Percentiles rank a stretch among this genome's conserved stretches.
These are phyloP conservation scores for Botrytis squamosa DNA, from an alignment of 2,329 filamentous ascomycete genomes.

Conservation along the genomic window DNA sequence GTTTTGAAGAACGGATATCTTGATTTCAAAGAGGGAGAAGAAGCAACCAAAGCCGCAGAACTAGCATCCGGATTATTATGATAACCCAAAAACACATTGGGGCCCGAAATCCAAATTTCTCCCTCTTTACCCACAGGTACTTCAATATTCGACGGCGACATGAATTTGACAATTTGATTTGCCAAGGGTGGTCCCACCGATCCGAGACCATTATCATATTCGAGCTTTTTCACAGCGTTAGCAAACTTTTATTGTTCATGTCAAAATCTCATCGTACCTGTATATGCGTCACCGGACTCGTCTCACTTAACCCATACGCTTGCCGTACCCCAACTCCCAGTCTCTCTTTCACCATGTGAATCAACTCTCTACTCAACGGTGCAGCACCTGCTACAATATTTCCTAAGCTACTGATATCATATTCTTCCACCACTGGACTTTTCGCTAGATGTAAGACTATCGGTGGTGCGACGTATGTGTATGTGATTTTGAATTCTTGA, in stretches of 20 bases:
- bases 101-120: conserved; percentile 66
- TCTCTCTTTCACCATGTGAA: conserved; percentile 68
- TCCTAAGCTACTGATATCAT: conserved; percentile 52
- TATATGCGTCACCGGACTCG: conserved; percentile 71
- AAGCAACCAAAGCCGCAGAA: conserved; percentile 49
- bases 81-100: conserved; percentile 59
- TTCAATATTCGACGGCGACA: not conserved
- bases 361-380: conserved; percentile 61
- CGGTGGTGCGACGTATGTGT: conserved; percentile 55
- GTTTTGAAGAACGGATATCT: conserved; percentile 62
- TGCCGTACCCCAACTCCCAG: conserved; percentile 70
- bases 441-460: conserved; percentile 60
- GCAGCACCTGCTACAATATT: conserved; percentile 53
- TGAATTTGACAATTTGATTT: conserved; percentile 22
- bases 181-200: conserved; percentile 20
- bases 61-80: conserved; percentile 64
- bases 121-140: conserved; percentile 55
- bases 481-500: conserved; percentile 52
- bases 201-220: conserved; percentile 20
- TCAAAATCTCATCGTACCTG: conserved; percentile 37
- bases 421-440: conserved; percentile 49
- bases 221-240: conserved; percentile 10
- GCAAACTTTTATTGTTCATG: not conserved
- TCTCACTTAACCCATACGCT: conserved; percentile 85
- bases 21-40: conserved; percentile 60